Evolutionary conservation across 495 filamentous ascomycete species (phyloP), one percentile per base, ranked within the genome.

Genomic region (Apodospora peruviana): DNA sequence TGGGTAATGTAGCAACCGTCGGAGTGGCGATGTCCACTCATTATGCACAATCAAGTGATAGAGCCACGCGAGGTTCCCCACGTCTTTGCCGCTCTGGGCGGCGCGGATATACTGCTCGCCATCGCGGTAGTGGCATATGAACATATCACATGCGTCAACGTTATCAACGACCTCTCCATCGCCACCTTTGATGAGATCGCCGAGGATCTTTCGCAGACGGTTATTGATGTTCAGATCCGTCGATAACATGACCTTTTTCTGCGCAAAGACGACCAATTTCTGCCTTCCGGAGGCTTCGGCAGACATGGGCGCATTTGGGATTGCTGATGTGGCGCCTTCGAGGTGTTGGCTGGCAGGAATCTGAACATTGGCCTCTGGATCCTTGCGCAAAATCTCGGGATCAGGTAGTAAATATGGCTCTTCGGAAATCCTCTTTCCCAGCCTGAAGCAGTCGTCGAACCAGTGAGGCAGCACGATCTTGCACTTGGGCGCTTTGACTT

Each of bases 381-480:
- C 67, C 40, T 70, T 71, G 20, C 71, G 77, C 14, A 88, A 60
- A 17, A 93, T 87, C 53, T 90, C 87, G 0, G 94, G 89, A 55
- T 96, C 76, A 12, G 94, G 93, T 11, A 97, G 80, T 18, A 76
- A 73, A 62, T 99, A 99, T 11, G 94, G 93, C 11, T 72, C 67
- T 57, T 97, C 93, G 55, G 87, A 82, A 48, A 99, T 95, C 40
- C 86, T 79, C 57, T 84, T 85, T 32, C 90, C 88, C 38, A 99
- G 81, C 65, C 86, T 90, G 27, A 99, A 77, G 63, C 93, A 99
- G 60, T 96, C 91, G 54, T 97, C 93, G 58, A 99, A 96, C 88
- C 94, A 97, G 61, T 99, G 94, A 23, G 94, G 94, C 42, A 97
- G 73, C n/a, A 98, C 87, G 47, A 94, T 84, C 64, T 88, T 90